Evolutionary conservation across 2,329 filamentous ascomycete genomes (phyloP).

Genomic region (Macroventuria anomochaeta): DNA sequence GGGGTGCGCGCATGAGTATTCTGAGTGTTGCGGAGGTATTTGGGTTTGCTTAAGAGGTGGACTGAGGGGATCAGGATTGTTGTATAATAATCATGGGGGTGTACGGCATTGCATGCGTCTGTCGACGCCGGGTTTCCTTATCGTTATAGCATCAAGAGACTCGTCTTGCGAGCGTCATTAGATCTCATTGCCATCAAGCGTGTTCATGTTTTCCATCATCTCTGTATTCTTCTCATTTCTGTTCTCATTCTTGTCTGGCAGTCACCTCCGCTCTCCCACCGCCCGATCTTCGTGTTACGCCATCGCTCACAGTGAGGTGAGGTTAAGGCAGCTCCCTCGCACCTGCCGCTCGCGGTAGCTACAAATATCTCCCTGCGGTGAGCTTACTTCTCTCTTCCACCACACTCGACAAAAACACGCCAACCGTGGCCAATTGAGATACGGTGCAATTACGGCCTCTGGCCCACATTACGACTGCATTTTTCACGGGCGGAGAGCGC

Average conservation of each 20-base stretch:
- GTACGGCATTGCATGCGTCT: constrained; percentile 1
- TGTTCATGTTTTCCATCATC: background rate
- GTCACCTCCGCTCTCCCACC: background rate
- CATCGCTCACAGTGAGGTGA: background rate
- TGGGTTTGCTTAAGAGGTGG: constrained; percentile 64
- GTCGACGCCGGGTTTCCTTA: background rate
- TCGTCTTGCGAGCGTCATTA: background rate
- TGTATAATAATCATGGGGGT: background rate
- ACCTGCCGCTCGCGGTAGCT: background rate
- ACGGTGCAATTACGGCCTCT: background rate
- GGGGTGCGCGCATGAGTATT: constrained; percentile 77
- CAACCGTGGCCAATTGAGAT: background rate
- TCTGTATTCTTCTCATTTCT: background rate
- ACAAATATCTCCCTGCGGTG: background rate
- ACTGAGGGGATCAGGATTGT: no score
- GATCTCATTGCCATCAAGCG: background rate
- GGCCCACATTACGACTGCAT: no score
- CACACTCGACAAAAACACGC: background rate
- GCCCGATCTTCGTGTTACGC: background rate
- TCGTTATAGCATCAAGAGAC: background rate
- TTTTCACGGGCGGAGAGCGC: no score
- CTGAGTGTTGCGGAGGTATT: constrained; percentile 85
- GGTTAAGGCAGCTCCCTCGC: constrained; percentile 3
- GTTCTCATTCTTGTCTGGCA: no score
- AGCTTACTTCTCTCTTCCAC: background rate